Evolutionary conservation across 352 stramenopile genomes (phyloP).

Genomic region (Pythium insidiosum): DNA sequence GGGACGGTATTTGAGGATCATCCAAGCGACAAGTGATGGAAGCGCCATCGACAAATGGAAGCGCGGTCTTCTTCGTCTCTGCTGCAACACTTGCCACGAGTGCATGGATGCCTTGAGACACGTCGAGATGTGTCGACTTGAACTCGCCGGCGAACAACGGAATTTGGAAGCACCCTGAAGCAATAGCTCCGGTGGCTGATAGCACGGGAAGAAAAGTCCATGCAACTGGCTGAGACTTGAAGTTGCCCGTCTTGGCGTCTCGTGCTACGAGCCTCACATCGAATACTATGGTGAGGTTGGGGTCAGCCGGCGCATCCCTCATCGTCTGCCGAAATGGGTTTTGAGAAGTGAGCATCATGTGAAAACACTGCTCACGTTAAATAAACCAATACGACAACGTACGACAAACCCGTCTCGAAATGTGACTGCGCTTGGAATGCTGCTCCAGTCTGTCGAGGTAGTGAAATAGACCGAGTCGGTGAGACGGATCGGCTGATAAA

Average conservation of each 20-base stretch:
- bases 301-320: conserved; percentile 21
- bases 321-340: too few relatives aligned
- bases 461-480: conserved; percentile 52
- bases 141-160: conserved; percentile 56
- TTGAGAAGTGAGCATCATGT: too few relatives aligned
- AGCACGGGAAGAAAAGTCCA: conserved; percentile 66
- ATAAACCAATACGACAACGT: neutral
- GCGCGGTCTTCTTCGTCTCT: conserved; percentile 33
- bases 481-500: conserved; percentile 51
- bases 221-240: conserved; percentile 34
- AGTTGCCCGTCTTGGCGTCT: conserved; percentile 33
- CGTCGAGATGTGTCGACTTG: conserved; percentile 29
- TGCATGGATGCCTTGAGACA: conserved; percentile 5
- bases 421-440: conserved; percentile 36
- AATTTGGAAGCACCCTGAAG: conserved; percentile 33
- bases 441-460: conserved; percentile 52
- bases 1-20: conserved; percentile 37
- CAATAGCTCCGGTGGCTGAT: conserved; percentile 21
- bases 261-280: conserved; percentile 42
- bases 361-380: neutral
- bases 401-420: conserved; percentile 59
- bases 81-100: conserved; percentile 32
- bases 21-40: conserved; percentile 61
- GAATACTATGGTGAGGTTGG: conserved; percentile 32
- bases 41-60: conserved; percentile 27